Percentiles rank a stretch among this genome's conserved stretches.
Conservation (phyloP, 148 eudicot species). For the Rhododendron ovatum region DNA sequence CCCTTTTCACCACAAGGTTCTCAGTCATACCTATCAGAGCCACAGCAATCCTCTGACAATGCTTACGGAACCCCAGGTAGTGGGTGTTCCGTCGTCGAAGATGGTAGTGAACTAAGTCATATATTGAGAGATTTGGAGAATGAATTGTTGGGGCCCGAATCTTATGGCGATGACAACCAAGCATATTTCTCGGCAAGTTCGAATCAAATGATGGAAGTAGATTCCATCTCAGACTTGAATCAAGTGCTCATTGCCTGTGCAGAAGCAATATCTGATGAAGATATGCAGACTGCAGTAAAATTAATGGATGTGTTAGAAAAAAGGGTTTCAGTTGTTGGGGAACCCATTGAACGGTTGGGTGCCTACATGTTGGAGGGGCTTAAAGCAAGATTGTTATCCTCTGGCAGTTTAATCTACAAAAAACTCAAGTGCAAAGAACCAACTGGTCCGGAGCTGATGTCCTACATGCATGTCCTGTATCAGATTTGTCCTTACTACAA, state of each 20-base stretch:
- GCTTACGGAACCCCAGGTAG: conserved; percentile 13
- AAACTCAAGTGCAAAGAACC: conserved; percentile 16
- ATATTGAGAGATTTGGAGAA: conserved; percentile 6
- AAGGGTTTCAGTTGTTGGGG: conserved; percentile 16
- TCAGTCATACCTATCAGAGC: conserved; percentile 14
- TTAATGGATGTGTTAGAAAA: conserved; percentile 2
- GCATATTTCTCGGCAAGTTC: neutral
- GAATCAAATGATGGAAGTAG: conserved; percentile 8
- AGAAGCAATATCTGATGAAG: conserved; percentile 15
- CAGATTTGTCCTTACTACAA: conserved; percentile 20
- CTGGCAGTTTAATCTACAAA: conserved; percentile 18
- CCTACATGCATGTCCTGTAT: conserved; percentile 13
- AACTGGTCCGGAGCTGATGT: conserved; percentile 13
- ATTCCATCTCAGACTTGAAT: conserved; percentile 3
- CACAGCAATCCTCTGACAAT: conserved; percentile 10
- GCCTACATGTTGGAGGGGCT: conserved; percentile 23
- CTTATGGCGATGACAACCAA: conserved; percentile 7
- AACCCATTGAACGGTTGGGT: conserved; percentile 13
- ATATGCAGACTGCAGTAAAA: neutral
- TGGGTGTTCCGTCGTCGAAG: conserved; percentile 11
- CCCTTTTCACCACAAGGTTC: conserved; percentile 18
- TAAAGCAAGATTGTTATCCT: conserved; percentile 16
- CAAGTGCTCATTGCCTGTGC: conserved; percentile 16
- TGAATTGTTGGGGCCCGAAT: conserved; percentile 13
- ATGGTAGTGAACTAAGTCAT: neutral